Percentiles rank a stretch among this genome's conserved stretches.
These are phyloP conservation scores for Powellomyces hirtus DNA, from an alignment of 192 early-diverging fungal species.

Conservation along the genomic window DNA sequence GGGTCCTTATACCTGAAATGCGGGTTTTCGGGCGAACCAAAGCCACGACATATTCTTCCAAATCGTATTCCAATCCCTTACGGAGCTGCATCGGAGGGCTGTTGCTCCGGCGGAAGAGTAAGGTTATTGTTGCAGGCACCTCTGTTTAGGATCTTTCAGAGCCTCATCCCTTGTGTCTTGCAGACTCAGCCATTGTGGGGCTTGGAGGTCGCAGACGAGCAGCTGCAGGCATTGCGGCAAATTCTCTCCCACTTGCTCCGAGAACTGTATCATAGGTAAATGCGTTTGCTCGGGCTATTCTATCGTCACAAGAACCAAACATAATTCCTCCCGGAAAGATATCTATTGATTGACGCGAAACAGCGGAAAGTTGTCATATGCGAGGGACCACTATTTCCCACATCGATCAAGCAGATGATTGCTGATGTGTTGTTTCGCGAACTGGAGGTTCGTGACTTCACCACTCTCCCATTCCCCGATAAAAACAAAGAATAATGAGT, in stretches of 20 bases:
- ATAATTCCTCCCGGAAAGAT: constrained; percentile 25
- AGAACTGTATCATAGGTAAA: constrained; percentile 15
- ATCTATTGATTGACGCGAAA: constrained; percentile 80
- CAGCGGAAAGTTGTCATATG: constrained; percentile 78
- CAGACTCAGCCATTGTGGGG: constrained; percentile 18
- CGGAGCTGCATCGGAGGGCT: constrained; percentile 30
- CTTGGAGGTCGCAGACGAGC: neutral
- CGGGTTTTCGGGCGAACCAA: constrained; percentile 81
- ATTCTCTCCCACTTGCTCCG: neutral
- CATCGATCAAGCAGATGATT: constrained; percentile 64
- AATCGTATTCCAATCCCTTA: constrained; percentile 39
- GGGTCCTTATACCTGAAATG: constrained; percentile 78
- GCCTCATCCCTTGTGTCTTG: neutral
- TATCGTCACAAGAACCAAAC: neutral
- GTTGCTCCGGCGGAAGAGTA: constrained; percentile 31
- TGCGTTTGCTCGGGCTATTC: neutral
- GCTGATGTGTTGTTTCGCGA: constrained; percentile 71
- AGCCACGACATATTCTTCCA: constrained; percentile 68
- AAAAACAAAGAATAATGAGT: too few relatives aligned
- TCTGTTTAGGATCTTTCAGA: neutral
- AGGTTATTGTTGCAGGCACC: neutral
- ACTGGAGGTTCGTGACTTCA: constrained; percentile 61
- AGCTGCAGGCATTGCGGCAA: neutral
- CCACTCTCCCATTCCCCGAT: neutral
- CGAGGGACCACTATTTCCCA: constrained; percentile 71